Conservation (phyloP, 441 rosid genomes). For the Populus hybrid region DNA sequence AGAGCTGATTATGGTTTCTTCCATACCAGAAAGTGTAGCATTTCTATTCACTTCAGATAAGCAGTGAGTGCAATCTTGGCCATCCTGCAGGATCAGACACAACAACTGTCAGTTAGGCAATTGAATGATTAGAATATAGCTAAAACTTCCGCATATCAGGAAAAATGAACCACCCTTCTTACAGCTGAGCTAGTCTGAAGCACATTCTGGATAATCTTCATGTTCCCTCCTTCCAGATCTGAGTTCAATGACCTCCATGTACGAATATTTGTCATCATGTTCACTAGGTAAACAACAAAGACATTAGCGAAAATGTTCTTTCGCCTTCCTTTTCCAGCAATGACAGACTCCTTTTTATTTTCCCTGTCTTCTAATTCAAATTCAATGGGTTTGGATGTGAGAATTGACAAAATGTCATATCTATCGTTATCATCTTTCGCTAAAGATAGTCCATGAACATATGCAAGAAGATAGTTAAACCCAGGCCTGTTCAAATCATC, state of each 20-base stretch:
- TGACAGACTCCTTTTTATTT: slow-evolving; percentile 17
- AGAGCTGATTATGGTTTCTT: background rate
- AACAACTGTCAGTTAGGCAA: background rate
- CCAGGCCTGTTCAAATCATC: slow-evolving; percentile 33
- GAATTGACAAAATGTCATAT: background rate
- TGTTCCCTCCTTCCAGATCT: slow-evolving; percentile 12
- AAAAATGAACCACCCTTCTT: background rate
- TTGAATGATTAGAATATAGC: too few species aligned
- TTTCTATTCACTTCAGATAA: slow-evolving; percentile 4
- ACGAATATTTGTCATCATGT: background rate
- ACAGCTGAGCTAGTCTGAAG: slow-evolving; percentile 23
- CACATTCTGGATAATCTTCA: slow-evolving; percentile 25
- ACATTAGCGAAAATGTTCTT: too few species aligned
- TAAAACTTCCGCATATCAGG: background rate
- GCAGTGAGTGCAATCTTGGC: slow-evolving; percentile 26
- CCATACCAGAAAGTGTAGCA: background rate
- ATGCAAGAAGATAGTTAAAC: slow-evolving; percentile 31
- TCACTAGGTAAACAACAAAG: background rate
- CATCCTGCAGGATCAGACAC: slow-evolving; percentile 25
- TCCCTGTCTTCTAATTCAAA: background rate
- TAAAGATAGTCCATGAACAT: slow-evolving; percentile 14
- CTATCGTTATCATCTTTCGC: background rate
- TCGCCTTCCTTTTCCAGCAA: background rate
- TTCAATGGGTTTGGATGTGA: background rate
- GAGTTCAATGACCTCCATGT: slow-evolving; percentile 3